phyloP scores from a whole-genome alignment of 208 protist species.

The Herpetomonas tarakana region DNA sequence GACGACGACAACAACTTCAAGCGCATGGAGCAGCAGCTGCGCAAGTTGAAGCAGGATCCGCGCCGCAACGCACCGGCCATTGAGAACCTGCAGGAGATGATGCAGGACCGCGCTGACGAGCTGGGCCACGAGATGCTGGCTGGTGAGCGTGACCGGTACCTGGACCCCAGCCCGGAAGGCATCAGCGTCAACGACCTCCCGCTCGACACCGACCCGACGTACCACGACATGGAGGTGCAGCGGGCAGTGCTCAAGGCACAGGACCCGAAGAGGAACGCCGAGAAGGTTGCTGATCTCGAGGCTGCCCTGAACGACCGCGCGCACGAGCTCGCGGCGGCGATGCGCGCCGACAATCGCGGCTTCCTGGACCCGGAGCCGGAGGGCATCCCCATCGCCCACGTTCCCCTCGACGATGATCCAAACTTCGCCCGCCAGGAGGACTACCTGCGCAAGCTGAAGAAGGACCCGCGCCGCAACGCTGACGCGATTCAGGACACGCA shows the following conservation, averaged over 20 bases:
- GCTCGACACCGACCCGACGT: constrained; percentile 55
- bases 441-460: constrained; percentile 66
- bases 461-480: constrained; percentile 50
- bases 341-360: constrained; percentile 47
- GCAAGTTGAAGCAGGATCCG: constrained; percentile 50
- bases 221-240: constrained; percentile 59
- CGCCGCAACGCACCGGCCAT: constrained; percentile 55
- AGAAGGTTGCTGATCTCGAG: constrained; percentile 53
- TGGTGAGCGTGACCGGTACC: constrained; percentile 61
- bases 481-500: constrained; percentile 53
- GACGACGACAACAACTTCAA: constrained; percentile 62
- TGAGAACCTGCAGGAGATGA: constrained; percentile 60
- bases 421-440: constrained; percentile 60
- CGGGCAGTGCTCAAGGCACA: constrained; percentile 53
- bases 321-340: constrained; percentile 54
- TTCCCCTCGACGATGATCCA: constrained; percentile 48
- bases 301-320: constrained; percentile 64
- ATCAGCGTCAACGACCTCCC: constrained; percentile 55
- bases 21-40: constrained; percentile 65
- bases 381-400: constrained; percentile 55
- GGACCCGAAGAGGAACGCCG: constrained; percentile 36
- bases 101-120: constrained; percentile 70
- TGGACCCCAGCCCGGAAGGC: constrained; percentile 60
- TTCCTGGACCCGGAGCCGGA: constrained; percentile 70
- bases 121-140: constrained; percentile 55